A percentile compares a stretch with the other conserved stretches of the same genome.
Conservation (phyloP, 2,329 filamentous ascomycete genomes). For the Penicillium freii region DNA sequence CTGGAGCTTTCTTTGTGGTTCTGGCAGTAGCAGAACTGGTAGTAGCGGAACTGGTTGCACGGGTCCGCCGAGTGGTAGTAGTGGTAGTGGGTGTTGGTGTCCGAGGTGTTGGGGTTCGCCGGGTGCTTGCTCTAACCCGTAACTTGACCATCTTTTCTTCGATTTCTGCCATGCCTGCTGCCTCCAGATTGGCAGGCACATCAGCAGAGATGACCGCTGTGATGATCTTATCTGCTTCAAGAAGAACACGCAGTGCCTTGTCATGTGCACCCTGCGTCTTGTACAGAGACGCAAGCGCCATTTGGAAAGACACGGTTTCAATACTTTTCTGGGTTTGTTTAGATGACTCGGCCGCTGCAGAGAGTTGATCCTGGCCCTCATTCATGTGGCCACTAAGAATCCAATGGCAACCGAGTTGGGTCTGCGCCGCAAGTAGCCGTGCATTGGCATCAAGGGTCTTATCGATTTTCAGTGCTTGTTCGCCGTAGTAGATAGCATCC, state of each 20-base stretch:
- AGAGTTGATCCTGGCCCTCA: slow-evolving; percentile 56
- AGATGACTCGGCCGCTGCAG: slow-evolving; percentile 58
- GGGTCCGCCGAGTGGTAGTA: slow-evolving; percentile 30
- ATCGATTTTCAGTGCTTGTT: slow-evolving; percentile 78
- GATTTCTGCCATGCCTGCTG: slow-evolving; percentile 35
- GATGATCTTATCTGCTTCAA: slow-evolving; percentile 49
- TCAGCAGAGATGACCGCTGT: slow-evolving; percentile 39
- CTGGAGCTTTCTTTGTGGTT: slow-evolving; percentile 22
- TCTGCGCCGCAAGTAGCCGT: slow-evolving; percentile 48
- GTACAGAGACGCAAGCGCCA: slow-evolving; percentile 47
- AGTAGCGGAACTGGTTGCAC: slow-evolving; percentile 28
- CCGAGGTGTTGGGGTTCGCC: slow-evolving; percentile 24
- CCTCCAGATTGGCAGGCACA: slow-evolving; percentile 28
- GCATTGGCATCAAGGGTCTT: slow-evolving; percentile 63
- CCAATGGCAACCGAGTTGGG: slow-evolving; percentile 49
- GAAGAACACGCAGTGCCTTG: slow-evolving; percentile 50
- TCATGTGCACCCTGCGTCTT: slow-evolving; percentile 48
- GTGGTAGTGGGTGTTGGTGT: slow-evolving; percentile 26
- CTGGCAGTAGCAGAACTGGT: slow-evolving; percentile 23
- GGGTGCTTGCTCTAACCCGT: slow-evolving; percentile 33
- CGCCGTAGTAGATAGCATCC: slow-evolving; percentile 83
- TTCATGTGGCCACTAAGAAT: slow-evolving; percentile 50
- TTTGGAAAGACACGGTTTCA: slow-evolving; percentile 50
- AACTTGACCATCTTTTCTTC: slow-evolving; percentile 46
- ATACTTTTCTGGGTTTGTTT: slow-evolving; percentile 52